Evolutionary conservation across 2,329 filamentous ascomycete species (phyloP), one percentile per base, ranked within the genome.

Genomic region (Fusarium clavum): DNA sequence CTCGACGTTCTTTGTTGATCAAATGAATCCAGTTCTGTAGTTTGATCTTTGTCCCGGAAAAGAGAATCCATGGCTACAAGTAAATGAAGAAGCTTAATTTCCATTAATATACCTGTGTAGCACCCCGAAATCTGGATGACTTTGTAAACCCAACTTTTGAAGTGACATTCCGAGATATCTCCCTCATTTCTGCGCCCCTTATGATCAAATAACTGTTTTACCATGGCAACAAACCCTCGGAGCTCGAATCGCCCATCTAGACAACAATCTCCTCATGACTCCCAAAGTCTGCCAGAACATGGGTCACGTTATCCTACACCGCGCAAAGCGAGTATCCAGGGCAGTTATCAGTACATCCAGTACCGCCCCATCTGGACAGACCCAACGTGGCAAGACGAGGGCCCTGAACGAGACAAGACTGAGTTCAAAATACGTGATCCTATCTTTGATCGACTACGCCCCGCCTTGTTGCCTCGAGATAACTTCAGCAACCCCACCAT

Each of bases 311-410:
- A 43, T 41, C 49, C 18, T 43, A 18, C 13, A 22, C 49, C 49
- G 14, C 49, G 49, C 44, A 27, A 57, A 57, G 29, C 27, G n/a
- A 16, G 14, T 18, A 18, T 11, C 6, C 52, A 60, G 16, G 62
- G 61, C 11, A 59, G 44, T 18, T 71, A 60, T 41, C 14, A 58
- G 12, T 44, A 38, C 25, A 43, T 70, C 14, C 53, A 32, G 24
- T 77, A 73, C 41, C 55, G 76, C 2, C 77, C 76, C 5, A 54
- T 44, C 8, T 78, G 76, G 76, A 78, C 73, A 8, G 71, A 77
- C 4, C 76, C 76, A 16, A 20, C 63, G 12, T 78, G 77, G 73
- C 38, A 75, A 16, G 75, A 77, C 25, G 56, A 73, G 5, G 57
- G 61, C 6, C 43, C 57, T 6, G 20, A 52, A 13, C 59, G 71